These are phyloP conservation scores for Conticribra weissflogii DNA, from an alignment of 108 stramenopile genomes.

Conservation along the genomic window DNA sequence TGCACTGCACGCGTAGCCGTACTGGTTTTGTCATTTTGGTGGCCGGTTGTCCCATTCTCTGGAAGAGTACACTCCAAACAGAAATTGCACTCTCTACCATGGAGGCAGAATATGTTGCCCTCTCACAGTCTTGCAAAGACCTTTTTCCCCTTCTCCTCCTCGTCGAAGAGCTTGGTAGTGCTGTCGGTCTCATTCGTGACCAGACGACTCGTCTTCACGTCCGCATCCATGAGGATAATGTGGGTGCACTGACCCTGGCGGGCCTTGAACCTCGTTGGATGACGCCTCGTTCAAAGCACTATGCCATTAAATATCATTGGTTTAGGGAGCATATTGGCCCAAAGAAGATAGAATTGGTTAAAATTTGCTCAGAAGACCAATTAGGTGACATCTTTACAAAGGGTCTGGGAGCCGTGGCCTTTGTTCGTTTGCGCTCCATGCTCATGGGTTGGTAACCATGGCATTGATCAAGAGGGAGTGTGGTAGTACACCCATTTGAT, in stretches of 20 bases:
- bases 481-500: too few relatives aligned
- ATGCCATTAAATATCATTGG: conserved; percentile 46
- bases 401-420: conserved; percentile 6
- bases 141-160: conserved; percentile 41
- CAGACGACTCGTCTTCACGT: conserved; percentile 20
- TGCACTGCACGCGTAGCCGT: conserved; percentile 34
- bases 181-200: background rate
- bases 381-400: conserved; percentile 57
- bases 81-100: conserved; percentile 58
- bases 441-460: conserved; percentile 36
- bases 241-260: conserved; percentile 47
- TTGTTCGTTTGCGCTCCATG: conserved; percentile 10
- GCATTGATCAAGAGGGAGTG: too few relatives aligned
- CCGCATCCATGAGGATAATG: conserved; percentile 59
- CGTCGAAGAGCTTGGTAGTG: conserved; percentile 3
- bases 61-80: conserved; percentile 56
- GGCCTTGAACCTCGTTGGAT: conserved; percentile 23
- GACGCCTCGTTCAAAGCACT: conserved; percentile 46
- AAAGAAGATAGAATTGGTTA: conserved; percentile 14
- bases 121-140: conserved; percentile 38
- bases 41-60: conserved; percentile 46
- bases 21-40: conserved; percentile 56
- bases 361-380: conserved; percentile 31
- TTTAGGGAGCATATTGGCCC: conserved; percentile 28
- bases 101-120: conserved; percentile 60